phyloP scores from a whole-genome alignment of 768 basidiomycete genomes.

The Hygrocybe coccinea region DNA sequence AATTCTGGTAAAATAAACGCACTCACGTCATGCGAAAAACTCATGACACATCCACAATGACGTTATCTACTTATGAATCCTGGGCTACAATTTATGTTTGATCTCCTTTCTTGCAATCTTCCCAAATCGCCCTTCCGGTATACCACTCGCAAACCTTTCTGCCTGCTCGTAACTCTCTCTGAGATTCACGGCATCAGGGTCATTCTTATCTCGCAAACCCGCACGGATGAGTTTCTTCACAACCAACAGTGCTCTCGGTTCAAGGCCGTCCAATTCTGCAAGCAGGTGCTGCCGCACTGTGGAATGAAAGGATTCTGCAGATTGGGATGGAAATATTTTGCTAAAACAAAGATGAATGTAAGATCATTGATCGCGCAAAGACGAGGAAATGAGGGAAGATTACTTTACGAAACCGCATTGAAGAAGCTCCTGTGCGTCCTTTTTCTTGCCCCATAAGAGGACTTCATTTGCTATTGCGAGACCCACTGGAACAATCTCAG shows the following conservation, averaged over 20 bases:
- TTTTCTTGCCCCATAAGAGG: constrained; percentile 65
- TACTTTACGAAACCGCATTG: constrained; percentile 64
- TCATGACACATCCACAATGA: no score
- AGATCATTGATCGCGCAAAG: not conserved
- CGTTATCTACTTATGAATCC: no score
- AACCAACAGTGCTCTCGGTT: constrained; percentile 47
- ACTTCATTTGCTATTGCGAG: constrained; percentile 66
- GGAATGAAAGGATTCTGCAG: constrained; percentile 48
- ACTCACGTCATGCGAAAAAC: no score
- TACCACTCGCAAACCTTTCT: constrained; percentile 55
- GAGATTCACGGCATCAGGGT: constrained; percentile 59
- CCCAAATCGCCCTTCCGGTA: constrained; percentile 49
- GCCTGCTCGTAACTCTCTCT: constrained; percentile 70
- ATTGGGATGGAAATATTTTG: constrained; percentile 54
- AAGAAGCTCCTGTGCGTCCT: constrained; percentile 52
- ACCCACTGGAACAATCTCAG: constrained; percentile 47
- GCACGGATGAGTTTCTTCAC: constrained; percentile 52
- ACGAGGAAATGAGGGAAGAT: constrained; percentile 11
- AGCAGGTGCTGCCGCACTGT: constrained; percentile 47
- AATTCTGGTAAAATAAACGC: no score
- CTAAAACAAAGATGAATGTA: constrained; percentile 29
- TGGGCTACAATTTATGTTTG: constrained; percentile 26
- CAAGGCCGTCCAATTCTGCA: constrained; percentile 54
- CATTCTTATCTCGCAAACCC: constrained; percentile 57
- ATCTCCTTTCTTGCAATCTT: constrained; percentile 60